Conservation (phyloP, 192 early-diverging fungal species). For the Podila epigama region DNA sequence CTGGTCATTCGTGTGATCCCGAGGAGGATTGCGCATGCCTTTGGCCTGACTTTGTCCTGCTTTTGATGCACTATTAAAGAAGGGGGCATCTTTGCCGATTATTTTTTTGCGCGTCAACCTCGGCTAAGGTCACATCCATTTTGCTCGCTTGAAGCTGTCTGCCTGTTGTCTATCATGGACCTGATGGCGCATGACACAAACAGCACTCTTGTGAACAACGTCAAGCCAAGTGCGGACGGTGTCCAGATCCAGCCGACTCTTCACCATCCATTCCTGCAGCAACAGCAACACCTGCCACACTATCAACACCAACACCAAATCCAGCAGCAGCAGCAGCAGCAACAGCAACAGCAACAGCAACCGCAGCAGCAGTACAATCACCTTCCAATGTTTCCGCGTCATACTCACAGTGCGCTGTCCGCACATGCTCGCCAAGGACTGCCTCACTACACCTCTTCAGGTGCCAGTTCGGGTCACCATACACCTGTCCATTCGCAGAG, state of each 20-base stretch:
- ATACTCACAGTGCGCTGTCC: not conserved
- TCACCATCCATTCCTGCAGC: not conserved
- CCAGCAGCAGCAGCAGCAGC: slow-evolving; percentile 15
- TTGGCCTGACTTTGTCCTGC: too few relatives aligned
- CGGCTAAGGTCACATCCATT: not conserved
- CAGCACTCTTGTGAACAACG: not conserved
- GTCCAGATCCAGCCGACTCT: not conserved
- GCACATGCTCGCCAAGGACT: slow-evolving; percentile 4
- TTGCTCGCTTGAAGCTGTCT: too few relatives aligned
- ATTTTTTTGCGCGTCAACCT: not conserved
- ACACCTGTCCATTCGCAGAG: slow-evolving; percentile 12
- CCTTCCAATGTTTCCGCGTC: not conserved
- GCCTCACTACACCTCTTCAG: not conserved
- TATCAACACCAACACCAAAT: slow-evolving; percentile 9
- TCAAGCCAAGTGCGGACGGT: not conserved
- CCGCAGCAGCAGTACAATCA: slow-evolving; percentile 7
- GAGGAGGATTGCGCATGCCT: too few relatives aligned
- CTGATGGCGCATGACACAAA: not conserved
- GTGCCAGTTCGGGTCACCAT: slow-evolving; percentile 10
- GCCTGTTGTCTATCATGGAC: not conserved
- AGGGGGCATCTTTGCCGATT: not conserved
- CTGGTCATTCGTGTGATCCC: too few relatives aligned
- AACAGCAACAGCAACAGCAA: slow-evolving; percentile 12
- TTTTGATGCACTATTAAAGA: too few relatives aligned
- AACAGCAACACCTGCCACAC: slow-evolving; percentile 5